A percentile compares a stretch with the other conserved stretches of the same genome.
These are phyloP conservation scores for Epichloe sp. DNA, from an alignment of 2,329 filamentous ascomycete genomes.

Conservation along the genomic window DNA sequence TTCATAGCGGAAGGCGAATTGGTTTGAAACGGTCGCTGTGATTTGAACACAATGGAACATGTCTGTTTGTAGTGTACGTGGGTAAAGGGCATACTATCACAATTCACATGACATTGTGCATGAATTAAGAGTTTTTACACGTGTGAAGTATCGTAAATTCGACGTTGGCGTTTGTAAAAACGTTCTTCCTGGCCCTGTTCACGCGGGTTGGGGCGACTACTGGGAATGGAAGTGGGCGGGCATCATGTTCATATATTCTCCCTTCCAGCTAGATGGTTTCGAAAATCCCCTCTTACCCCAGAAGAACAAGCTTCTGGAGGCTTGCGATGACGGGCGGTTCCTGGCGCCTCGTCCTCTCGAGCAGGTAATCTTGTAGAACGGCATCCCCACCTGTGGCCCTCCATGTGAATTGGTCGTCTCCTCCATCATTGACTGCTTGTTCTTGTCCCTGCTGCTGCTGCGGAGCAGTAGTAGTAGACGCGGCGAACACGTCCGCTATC, in stretches of 20 bases:
- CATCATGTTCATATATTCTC: neutral
- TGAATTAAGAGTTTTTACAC: neutral
- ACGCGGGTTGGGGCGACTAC: too few relatives aligned
- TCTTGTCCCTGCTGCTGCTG: slow-evolving; percentile 8
- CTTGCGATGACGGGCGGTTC: slow-evolving; percentile 35
- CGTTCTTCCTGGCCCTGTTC: too few relatives aligned
- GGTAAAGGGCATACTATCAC: neutral
- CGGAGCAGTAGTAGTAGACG: slow-evolving; percentile 1
- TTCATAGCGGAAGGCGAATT: slow-evolving; percentile 18
- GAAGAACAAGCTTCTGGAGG: slow-evolving; percentile 35
- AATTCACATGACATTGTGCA: neutral
- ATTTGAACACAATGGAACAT: slow-evolving; percentile 2
- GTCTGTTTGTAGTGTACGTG: neutral
- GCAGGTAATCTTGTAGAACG: slow-evolving; percentile 37
- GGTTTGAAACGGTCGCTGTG: neutral
- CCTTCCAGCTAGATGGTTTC: neutral
- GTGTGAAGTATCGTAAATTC: too few relatives aligned
- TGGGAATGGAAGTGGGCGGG: too few relatives aligned
- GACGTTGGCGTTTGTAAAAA: too few relatives aligned
- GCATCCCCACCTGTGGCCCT: slow-evolving; percentile 35
- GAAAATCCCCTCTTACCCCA: slow-evolving; percentile 23
- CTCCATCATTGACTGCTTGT: slow-evolving; percentile 10
- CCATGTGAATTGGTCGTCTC: slow-evolving; percentile 11
- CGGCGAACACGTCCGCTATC: slow-evolving; percentile 55
- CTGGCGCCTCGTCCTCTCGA: slow-evolving; percentile 30